Base-by-base conservation (phyloP, 441 rosid genomes). In the Arabidopsis lyrata region DNA sequence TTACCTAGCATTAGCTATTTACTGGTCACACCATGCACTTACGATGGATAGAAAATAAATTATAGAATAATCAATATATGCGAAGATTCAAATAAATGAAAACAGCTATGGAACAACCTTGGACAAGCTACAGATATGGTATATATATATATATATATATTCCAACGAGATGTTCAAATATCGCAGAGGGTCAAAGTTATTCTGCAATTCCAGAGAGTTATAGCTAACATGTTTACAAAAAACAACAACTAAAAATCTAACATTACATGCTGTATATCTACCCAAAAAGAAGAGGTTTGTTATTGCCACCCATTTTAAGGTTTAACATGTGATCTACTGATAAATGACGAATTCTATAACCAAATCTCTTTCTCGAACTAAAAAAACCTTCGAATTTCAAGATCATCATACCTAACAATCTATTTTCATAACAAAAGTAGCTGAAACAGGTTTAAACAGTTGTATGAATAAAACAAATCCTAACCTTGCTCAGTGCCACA, bases 401-500 rank as follows among this genome's bases (percentile, higher is more conserved):
- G 47, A 13, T 35, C 39, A 39, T 18, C 48, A 50, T 22, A 58
- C 53, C n/a, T 9, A 50, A 36, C 31, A 36, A 45, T 45, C 2
- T 4, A 39, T 36, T 16, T 20, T 36, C 70, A 70, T 29, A 22
- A 58, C 52, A 60, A 13, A 59, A 66, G 53, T 41, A 61, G 49
- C 59, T 66, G 18, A 75, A 34, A n/a, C 11, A 35, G 15, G 52
- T 16, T 47, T 22, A 47, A 15, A 36, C 59, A 63, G 42, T 18
- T 56, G 20, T 59, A 58, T 64, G 27, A 66, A 69, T 67, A 14
- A 22, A 38, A 70, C 69, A 14, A 0, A 50, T 15, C 60, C 69
- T 55, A 68, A 90, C 99, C 99, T 87, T 83, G 76, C 75, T 95
- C 97, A 35, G 98, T 88, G 68, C 98, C 99, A 70, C 92, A 89